Conservation (phyloP, 129 eudicot genomes). For the Pulicaria dysenterica region DNA sequence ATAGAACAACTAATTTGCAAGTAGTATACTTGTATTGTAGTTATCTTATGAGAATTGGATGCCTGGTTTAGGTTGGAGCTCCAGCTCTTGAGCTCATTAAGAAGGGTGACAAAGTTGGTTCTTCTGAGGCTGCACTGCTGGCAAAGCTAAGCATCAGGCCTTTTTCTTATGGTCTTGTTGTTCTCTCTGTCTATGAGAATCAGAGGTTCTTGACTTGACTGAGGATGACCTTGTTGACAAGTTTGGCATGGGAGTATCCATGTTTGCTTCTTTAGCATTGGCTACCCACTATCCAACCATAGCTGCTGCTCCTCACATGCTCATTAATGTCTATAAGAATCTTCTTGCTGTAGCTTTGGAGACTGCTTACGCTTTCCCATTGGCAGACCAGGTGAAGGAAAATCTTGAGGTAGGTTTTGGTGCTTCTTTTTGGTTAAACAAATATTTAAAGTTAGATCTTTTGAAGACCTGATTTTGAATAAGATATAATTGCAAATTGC, state of each 20-base stretch:
- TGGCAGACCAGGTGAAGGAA: slow-evolving; percentile 67
- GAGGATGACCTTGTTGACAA: slow-evolving; percentile 63
- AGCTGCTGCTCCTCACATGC: slow-evolving; percentile 79
- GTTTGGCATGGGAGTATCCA: slow-evolving; percentile 59
- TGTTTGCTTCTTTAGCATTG: slow-evolving; percentile 52
- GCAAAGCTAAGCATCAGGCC: slow-evolving; percentile 78
- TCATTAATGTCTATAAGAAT: slow-evolving; percentile 70
- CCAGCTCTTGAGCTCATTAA: slow-evolving; percentile 7
- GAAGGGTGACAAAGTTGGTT: slow-evolving; percentile 8
- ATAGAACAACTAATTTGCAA: no score
- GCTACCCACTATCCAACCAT: slow-evolving; percentile 60
- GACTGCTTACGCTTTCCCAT: slow-evolving; percentile 59
- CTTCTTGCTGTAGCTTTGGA: slow-evolving; percentile 59
- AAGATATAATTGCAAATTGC: not conserved
- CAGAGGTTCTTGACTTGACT: slow-evolving; percentile 59
- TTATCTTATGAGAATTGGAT: no score
- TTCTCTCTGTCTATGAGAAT: slow-evolving; percentile 50
- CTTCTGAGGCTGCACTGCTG: slow-evolving; percentile 39
- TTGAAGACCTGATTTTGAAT: not conserved
- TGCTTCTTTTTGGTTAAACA: no score
- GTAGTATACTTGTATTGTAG: no score
- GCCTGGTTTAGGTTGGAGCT: slow-evolving; percentile 36
- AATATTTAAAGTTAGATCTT: no score
- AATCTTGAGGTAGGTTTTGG: slow-evolving; percentile 48
- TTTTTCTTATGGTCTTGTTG: slow-evolving; percentile 62